Base-by-base conservation (phyloP, 164 flowering plant species). In the Nymphaea colorata region DNA sequence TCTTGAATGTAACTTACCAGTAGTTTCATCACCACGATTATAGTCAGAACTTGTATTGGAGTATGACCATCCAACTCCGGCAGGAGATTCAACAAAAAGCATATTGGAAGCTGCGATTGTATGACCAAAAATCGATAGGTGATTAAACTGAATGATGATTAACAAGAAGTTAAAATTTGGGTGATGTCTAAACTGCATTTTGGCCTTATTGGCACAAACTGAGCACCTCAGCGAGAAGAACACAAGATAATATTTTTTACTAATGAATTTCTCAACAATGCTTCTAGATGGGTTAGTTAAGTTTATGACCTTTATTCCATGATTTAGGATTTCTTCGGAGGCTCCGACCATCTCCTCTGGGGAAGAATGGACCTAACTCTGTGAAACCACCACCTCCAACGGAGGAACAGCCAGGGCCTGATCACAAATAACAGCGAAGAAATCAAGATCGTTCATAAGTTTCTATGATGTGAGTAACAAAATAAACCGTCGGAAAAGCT, bases 31-130 rank as follows among this genome's bases (percentile, higher is more conserved):
- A 64, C 96, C 97, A 69, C 71, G 25, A 57, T 64, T 81, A 66
- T 89, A 91, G 79, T 91, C 97, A 17, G 93, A 84, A 66, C 78
- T 75, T 42, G 84, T 89, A 68, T 94, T 91, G 18, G 98, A 94
- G 78, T 94, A 94, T 57, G 98, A 94, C 98, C 98, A 94, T 64
- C 98, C 98, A 4, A 93, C 98, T 55, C 98, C 98, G 74, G 92
- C 97, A 70, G 98, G 98, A 71, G 98, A 93, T 76, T 94, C 98
- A 59, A 94, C 83, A 75, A 94, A 94, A 59, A 94, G 90, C 42
- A 91, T 84, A 79, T 94, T 94, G 42, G 98, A 88, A 60, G 86
- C 97, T 91, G 69, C 66, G 78, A 61, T 47, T 12, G 55, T 6
- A 47, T 6, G 55, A 12, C 12, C 7, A 47, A 47, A 47, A 12